phyloP scores from a whole-genome alignment of 768 basidiomycete genomes.

The Brasilioporus rufonigricans region DNA sequence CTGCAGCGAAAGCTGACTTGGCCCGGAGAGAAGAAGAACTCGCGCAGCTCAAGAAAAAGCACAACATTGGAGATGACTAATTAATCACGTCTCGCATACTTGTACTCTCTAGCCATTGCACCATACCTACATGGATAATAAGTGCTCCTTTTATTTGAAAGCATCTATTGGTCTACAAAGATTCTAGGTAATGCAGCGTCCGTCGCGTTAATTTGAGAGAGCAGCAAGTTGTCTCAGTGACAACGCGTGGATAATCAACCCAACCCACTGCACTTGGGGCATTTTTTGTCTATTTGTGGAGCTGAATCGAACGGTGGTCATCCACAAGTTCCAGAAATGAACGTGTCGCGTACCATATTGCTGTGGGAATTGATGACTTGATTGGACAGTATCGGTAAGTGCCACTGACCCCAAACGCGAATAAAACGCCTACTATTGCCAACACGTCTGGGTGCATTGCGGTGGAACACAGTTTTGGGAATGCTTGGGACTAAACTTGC shows the following conservation, averaged over 20 bases:
- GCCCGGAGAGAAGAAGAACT: conserved; percentile 90
- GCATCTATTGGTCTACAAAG: conserved; percentile 7
- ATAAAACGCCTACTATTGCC: conserved; percentile 60
- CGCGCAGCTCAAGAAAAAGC: conserved; percentile 79
- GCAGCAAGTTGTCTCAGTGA: conserved; percentile 5
- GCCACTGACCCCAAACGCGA: not conserved
- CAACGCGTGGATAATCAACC: conserved; percentile 13
- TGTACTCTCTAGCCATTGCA: conserved; percentile 8
- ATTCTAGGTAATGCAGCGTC: conserved; percentile 11
- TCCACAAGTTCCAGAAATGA: conserved; percentile 1
- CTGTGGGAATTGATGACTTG: conserved; percentile 60
- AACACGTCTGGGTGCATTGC: conserved; percentile 54
- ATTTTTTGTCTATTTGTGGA: conserved; percentile 58
- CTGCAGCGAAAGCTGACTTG: conserved; percentile 89
- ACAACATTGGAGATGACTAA: conserved; percentile 78
- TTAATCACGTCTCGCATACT: conserved; percentile 12
- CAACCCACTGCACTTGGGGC: conserved; percentile 39
- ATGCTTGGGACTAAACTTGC: conserved; percentile 64
- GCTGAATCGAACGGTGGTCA: conserved; percentile 33
- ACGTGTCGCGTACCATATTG: conserved; percentile 50
- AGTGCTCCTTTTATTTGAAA: conserved; percentile 3
- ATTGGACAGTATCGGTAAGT: conserved; percentile 12
- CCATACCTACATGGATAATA: conserved; percentile 6
- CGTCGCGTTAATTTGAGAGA: conserved; percentile 2
- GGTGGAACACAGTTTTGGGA: conserved; percentile 49